Conservation (phyloP, 2,329 filamentous ascomycete species). For the Amauroascus verrucosus region DNA sequence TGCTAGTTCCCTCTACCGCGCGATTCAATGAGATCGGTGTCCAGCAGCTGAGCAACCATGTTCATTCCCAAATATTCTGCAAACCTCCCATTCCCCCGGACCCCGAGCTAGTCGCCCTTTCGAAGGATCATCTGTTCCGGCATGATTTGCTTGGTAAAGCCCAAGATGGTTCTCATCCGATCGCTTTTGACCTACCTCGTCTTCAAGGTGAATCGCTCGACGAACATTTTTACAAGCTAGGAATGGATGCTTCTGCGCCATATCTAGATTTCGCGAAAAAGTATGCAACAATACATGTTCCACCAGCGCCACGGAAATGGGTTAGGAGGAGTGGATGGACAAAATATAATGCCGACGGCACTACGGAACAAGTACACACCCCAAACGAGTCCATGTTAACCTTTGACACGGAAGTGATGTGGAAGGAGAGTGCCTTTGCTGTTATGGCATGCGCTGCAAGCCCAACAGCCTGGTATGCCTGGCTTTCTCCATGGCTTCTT, state of each 20-base stretch:
- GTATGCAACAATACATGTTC: slow-evolving; percentile 54
- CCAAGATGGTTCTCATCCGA: slow-evolving; percentile 61
- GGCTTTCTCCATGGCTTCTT: slow-evolving; percentile 91
- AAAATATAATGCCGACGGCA: slow-evolving; percentile 70
- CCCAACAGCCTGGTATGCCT: slow-evolving; percentile 88
- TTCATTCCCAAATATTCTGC: slow-evolving; percentile 76
- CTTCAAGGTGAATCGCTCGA: slow-evolving; percentile 75
- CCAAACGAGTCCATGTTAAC: slow-evolving; percentile 75
- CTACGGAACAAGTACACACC: slow-evolving; percentile 58
- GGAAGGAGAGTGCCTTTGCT: slow-evolving; percentile 80
- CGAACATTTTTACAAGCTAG: slow-evolving; percentile 86
- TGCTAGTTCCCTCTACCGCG: slow-evolving; percentile 40
- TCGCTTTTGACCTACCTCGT: slow-evolving; percentile 74
- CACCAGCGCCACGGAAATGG: slow-evolving; percentile 62
- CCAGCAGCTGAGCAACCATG: slow-evolving; percentile 76
- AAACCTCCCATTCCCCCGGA: slow-evolving; percentile 45
- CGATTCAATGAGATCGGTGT: slow-evolving; percentile 90
- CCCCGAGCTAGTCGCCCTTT: slow-evolving; percentile 64
- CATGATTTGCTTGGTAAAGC: slow-evolving; percentile 89
- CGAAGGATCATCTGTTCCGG: slow-evolving; percentile 68
- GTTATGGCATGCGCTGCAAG: slow-evolving; percentile 95
- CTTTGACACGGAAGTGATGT: slow-evolving; percentile 97
- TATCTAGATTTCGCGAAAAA: slow-evolving; percentile 65
- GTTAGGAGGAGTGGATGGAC: slow-evolving; percentile 77
- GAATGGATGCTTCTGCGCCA: slow-evolving; percentile 75